phyloP scores from a whole-genome alignment of 768 basidiomycete species.

The Trametes coccinea region DNA sequence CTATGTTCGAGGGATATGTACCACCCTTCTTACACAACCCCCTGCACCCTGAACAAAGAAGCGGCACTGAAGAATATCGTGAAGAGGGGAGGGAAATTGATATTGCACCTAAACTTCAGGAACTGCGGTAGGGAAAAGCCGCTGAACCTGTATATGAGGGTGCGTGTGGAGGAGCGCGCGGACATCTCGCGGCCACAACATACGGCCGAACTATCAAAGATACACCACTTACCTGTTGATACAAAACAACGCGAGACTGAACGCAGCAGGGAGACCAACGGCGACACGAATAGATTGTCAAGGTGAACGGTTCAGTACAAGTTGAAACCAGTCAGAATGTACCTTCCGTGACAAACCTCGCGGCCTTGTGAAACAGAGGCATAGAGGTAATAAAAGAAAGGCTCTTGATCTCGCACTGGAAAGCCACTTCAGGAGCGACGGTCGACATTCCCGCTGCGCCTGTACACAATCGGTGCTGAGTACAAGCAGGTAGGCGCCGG shows the following conservation, averaged over 20 bases:
- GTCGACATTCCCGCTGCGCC: conserved; percentile 34
- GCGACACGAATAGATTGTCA: background rate
- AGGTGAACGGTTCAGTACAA: too few species aligned
- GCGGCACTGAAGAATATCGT: background rate
- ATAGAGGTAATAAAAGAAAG: conserved; percentile 32
- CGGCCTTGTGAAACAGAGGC: conserved; percentile 24
- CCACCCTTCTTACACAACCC: background rate
- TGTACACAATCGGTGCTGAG: conserved; percentile 38
- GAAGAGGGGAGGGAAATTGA: background rate
- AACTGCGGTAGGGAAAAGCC: conserved; percentile 11
- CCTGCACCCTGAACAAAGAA: background rate
- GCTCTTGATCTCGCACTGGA: conserved; percentile 33
- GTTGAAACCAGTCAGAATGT: conserved; percentile 14
- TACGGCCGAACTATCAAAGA: too few species aligned
- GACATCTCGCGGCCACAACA: too few species aligned
- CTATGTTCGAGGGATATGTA: background rate
- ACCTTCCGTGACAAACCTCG: conserved; percentile 34
- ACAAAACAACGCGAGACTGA: too few species aligned
- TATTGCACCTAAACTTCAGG: conserved; percentile 18
- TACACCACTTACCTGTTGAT: too few species aligned
- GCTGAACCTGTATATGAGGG: conserved; percentile 19
- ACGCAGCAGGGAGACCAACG: too few species aligned
- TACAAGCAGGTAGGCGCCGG: background rate
- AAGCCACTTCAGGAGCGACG: conserved; percentile 40
- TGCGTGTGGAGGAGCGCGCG: background rate